Conservation (phyloP, 176 grass and related monocot species). For the Microstegium vimineum region DNA sequence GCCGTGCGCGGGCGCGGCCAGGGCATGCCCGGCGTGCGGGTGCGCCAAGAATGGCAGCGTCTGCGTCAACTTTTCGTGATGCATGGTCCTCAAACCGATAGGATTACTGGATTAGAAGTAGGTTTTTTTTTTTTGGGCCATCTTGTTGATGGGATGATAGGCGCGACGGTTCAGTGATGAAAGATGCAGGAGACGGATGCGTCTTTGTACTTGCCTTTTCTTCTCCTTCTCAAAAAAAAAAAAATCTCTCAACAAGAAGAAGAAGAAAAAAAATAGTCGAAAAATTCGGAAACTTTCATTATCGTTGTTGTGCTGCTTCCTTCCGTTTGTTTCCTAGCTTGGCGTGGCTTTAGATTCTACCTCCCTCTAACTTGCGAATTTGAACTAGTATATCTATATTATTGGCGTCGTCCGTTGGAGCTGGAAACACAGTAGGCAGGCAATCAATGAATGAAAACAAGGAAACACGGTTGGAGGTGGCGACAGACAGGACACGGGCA, state of each 20-base stretch:
- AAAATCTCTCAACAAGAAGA: neutral
- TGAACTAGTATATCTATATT: too few species aligned
- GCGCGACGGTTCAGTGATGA: neutral
- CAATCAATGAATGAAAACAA: neutral
- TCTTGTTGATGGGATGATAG: neutral
- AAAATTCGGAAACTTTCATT: neutral
- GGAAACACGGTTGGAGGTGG: neutral
- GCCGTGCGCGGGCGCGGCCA: conserved; percentile 43
- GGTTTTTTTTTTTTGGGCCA: neutral
- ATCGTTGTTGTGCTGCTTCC: neutral
- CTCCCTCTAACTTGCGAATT: too few species aligned
- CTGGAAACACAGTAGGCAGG: too few species aligned
- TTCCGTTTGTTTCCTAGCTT: neutral
- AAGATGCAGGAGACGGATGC: neutral
- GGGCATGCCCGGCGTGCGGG: conserved; percentile 61
- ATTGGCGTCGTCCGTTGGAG: too few species aligned
- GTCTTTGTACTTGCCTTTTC: neutral
- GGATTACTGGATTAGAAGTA: conserved; percentile 22
- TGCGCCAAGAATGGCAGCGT: conserved; percentile 52
- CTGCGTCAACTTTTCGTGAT: conserved; percentile 71
- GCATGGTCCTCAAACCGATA: neutral
- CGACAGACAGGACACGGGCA: too few species aligned
- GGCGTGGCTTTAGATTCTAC: too few species aligned
- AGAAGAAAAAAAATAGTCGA: neutral
- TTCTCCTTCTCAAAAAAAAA: neutral